Evolutionary conservation across 352 stramenopile genomes (phyloP).

Genomic region (Phytophthora multivora): DNA sequence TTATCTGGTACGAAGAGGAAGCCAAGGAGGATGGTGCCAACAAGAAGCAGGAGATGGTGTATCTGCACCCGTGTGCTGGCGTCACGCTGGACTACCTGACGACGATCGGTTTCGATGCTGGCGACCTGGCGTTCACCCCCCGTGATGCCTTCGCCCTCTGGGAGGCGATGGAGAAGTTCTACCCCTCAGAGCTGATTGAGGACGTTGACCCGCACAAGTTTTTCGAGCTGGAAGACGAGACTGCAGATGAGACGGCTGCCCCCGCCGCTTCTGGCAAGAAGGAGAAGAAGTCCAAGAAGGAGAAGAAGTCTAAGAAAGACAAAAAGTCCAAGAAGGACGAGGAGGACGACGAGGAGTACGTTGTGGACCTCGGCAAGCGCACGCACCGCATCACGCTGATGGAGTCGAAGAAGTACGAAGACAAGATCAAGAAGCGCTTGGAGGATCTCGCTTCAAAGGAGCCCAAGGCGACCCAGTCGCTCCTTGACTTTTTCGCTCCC

Average conservation of each 20-base stretch:
- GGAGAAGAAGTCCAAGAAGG: constrained; percentile 51
- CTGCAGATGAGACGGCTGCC: constrained; percentile 16
- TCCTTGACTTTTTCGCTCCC: constrained; percentile 85
- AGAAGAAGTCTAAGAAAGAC: constrained; percentile 72
- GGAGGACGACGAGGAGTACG: constrained; percentile 60
- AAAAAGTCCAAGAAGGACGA: constrained; percentile 70
- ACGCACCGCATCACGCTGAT: constrained; percentile 96
- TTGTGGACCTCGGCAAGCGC: constrained; percentile 75
- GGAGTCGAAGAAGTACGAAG: constrained; percentile 98
- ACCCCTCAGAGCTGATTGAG: constrained; percentile 77
- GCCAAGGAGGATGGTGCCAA: constrained; percentile 36
- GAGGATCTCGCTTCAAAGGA: constrained; percentile 89
- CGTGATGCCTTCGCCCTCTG: constrained; percentile 96
- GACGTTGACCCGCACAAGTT: constrained; percentile 95
- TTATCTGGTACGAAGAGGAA: constrained; percentile 90
- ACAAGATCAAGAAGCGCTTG: constrained; percentile 94
- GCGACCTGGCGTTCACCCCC: constrained; percentile 95
- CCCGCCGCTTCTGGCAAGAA: constrained; percentile 52
- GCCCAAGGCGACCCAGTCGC: constrained; percentile 82
- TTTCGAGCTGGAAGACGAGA: constrained; percentile 79
- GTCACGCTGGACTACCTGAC: constrained; percentile 87
- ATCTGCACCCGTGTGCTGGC: constrained; percentile 81
- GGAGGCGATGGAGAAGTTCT: constrained; percentile 87
- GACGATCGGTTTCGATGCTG: constrained; percentile 81
- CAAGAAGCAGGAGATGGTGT: constrained; percentile 73